These are phyloP conservation scores for Thraustotheca clavata DNA, from an alignment of 352 stramenopile genomes.

Conservation along the genomic window DNA sequence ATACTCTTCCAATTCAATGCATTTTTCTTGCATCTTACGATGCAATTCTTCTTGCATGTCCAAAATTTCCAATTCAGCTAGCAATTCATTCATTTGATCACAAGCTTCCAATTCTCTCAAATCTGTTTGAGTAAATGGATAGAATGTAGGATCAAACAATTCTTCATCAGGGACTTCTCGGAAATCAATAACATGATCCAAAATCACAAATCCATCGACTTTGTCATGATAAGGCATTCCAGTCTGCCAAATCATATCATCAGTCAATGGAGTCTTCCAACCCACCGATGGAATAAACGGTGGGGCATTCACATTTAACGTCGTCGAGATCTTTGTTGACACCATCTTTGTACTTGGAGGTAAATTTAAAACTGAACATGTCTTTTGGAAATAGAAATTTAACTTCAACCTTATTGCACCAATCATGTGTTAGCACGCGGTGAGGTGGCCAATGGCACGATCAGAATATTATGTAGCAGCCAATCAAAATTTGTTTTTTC, in stretches of 20 bases:
- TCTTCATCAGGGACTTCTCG: conserved; percentile 23
- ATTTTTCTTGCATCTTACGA: conserved; percentile 18
- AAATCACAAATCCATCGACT: conserved; percentile 18
- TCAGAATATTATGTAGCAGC: too few relatives aligned
- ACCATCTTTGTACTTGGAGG: neutral
- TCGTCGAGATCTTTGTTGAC: neutral
- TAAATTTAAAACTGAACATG: neutral
- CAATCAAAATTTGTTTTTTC: too few relatives aligned
- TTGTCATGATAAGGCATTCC: conserved; percentile 8
- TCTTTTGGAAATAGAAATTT: neutral
- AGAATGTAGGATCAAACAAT: conserved; percentile 22
- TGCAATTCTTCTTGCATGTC: conserved; percentile 23
- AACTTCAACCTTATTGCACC: conserved; percentile 7
- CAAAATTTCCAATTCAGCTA: conserved; percentile 20
- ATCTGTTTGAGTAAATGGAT: conserved; percentile 22
- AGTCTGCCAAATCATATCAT: conserved; percentile 2
- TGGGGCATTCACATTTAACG: conserved; percentile 10
- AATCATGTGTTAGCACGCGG: too few relatives aligned
- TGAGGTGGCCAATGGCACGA: too few relatives aligned
- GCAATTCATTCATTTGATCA: conserved; percentile 23
- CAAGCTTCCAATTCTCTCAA: conserved; percentile 18
- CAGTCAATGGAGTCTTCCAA: conserved; percentile 18
- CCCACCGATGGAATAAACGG: conserved; percentile 9
- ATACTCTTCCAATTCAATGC: conserved; percentile 8
- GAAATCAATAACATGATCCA: conserved; percentile 13